These are phyloP conservation scores for Nannochloropsis salina DNA, from an alignment of 108 stramenopile species.

Conservation along the genomic window DNA sequence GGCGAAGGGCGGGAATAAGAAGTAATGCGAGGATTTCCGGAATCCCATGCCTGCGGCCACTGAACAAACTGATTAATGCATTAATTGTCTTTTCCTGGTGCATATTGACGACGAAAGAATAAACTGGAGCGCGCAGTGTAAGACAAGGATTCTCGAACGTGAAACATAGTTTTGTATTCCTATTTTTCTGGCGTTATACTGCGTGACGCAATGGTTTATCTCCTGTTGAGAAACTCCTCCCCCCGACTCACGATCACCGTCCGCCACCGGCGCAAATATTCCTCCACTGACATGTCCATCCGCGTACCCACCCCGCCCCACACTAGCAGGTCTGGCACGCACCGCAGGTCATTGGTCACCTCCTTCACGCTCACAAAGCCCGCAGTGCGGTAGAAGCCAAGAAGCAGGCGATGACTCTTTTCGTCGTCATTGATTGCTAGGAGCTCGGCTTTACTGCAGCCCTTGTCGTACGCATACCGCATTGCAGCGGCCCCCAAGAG, in stretches of 20 bases:
- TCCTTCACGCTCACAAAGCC: neutral
- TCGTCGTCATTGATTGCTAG: neutral
- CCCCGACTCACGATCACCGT: neutral
- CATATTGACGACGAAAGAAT: too few species aligned
- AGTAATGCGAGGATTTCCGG: neutral
- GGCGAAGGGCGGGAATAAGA: neutral
- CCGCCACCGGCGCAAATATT: neutral
- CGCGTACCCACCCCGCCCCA: neutral
- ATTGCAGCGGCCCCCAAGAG: slow-evolving; percentile 1
- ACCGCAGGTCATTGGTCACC: neutral
- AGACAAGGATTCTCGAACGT: too few species aligned
- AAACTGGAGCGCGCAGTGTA: too few species aligned
- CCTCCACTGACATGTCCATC: neutral
- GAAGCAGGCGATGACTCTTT: neutral
- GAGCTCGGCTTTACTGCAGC: neutral
- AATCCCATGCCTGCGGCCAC: too few species aligned
- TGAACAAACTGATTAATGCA: too few species aligned
- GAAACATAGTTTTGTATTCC: too few species aligned
- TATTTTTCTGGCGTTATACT: too few species aligned
- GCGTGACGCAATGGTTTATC: too few species aligned
- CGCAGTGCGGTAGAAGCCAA: neutral
- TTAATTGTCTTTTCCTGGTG: too few species aligned
- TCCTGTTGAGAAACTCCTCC: neutral
- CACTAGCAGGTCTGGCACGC: neutral
- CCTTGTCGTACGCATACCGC: neutral